Evolutionary conservation across 78 protist species (phyloP).

Genomic region (Dictyostelium firmibasis): DNA sequence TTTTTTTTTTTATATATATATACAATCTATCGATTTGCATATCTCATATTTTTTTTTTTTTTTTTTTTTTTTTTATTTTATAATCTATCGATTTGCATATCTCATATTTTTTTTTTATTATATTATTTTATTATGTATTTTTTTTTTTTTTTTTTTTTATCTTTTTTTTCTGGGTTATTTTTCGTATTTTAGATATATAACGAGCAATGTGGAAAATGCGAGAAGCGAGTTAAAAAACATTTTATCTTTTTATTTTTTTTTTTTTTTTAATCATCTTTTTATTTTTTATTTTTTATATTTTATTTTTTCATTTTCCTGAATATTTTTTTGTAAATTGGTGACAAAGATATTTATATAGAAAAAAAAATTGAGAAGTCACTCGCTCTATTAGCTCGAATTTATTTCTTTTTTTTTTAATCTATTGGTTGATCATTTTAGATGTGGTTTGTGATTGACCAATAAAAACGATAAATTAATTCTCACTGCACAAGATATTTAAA

Average conservation of each 20-base stretch:
- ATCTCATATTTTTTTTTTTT: neutral
- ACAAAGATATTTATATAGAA: too few relatives aligned
- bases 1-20: too few relatives aligned
- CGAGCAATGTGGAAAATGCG: neutral
- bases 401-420: neutral
- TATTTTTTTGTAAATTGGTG: neutral
- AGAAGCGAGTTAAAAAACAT: neutral
- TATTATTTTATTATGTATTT: too few relatives aligned
- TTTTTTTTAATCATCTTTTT: too few relatives aligned
- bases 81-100: neutral
- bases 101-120: neutral
- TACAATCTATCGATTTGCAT: neutral
- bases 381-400: neutral
- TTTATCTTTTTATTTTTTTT: too few relatives aligned
- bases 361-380: neutral
- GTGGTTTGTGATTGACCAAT: neutral
- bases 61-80: too few relatives aligned
- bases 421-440: neutral
- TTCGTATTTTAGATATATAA: neutral
- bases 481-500: neutral
- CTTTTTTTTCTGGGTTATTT: too few relatives aligned
- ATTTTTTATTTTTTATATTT: too few relatives aligned
- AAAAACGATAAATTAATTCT: neutral
- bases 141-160: too few relatives aligned
- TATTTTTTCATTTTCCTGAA: too few relatives aligned